phyloP scores from a whole-genome alignment of 208 protist species.

The Trypanosoma brucei region DNA sequence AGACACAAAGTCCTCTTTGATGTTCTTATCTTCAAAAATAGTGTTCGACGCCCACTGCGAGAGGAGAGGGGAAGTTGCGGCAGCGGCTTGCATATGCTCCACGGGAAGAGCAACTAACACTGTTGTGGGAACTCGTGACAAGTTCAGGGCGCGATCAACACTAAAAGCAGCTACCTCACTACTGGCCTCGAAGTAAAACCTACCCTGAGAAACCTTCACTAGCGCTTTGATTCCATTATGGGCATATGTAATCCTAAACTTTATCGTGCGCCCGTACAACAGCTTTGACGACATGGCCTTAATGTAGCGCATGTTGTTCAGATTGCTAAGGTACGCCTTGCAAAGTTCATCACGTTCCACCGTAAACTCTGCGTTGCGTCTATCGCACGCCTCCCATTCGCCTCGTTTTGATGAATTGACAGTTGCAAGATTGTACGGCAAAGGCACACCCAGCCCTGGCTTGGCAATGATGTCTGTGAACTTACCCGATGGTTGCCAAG shows the following conservation, averaged over 20 bases:
- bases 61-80: constrained; percentile 60
- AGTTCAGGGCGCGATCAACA: constrained; percentile 58
- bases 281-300: constrained; percentile 64
- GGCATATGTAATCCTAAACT: constrained; percentile 67
- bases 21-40: constrained; percentile 64
- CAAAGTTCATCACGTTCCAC: constrained; percentile 50
- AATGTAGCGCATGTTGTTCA: constrained; percentile 77
- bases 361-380: constrained; percentile 62
- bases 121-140: constrained; percentile 66
- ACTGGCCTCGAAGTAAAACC: constrained; percentile 76
- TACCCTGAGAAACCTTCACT: constrained; percentile 77
- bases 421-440: constrained; percentile 34
- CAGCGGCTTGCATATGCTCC: constrained; percentile 64
- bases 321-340: constrained; percentile 60
- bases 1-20: constrained; percentile 41
- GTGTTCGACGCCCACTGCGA: constrained; percentile 76
- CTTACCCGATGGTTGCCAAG: constrained; percentile 47
- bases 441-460: constrained; percentile 30
- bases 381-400: constrained; percentile 59
- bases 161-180: constrained; percentile 70
- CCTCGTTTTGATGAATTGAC: constrained; percentile 15
- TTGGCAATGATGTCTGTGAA: constrained; percentile 56
- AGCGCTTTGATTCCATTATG: constrained; percentile 72
- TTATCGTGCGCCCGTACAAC: constrained; percentile 71
- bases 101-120: constrained; percentile 55